Base-by-base conservation (phyloP, 2,329 filamentous ascomycete species). In the Colletotrichum limetticola region DNA sequence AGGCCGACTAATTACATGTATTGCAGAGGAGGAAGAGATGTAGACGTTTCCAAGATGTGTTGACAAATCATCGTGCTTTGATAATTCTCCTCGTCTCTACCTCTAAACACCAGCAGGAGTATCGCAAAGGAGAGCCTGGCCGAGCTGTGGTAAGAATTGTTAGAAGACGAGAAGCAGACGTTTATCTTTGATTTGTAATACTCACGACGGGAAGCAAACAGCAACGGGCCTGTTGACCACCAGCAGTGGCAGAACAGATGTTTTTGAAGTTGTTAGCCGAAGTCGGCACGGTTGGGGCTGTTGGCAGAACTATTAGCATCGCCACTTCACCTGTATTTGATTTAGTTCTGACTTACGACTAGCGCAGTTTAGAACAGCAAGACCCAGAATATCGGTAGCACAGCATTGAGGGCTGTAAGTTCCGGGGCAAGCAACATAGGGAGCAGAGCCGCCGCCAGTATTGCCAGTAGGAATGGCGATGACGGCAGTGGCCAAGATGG, bases 321-420 rank as follows among this genome's bases (percentile, higher is more conserved):
- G 11, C 4, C 9, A 11, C 32, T 35, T 35, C 12, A 5, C 19
- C 7, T 12, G 0, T 0, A 22, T 7, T 5, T 2, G 24, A 14
- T 6, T 28, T 19, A 0, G 16, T 6, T 42, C 16, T 42, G 42
- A 58, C 68, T 68, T 9, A 71, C 68, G 88, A 67, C 82, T 77
- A 14, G 76, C 80, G 78, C 91, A 92, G 83, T 92, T 82, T 30
- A 91, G 82, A 78, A 89, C 83, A 7, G 86, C 88, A 74, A 91
- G 74, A 70, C 88, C 86, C 37, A 92, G 86, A 37, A 92, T 85
- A 75, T 92, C 88, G 28, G 89, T 90, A 14, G 90, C 87, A 78
- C 91, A 92, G 85, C 91, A 22, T 22, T 22, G 22, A 22, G 22
- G 22, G 22, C 22, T 22, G 22, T 22, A 22, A 22, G 22, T 22